Percentiles rank a stretch among this genome's conserved stretches.
Evolutionary conservation across 2,329 filamentous ascomycete species (phyloP).

Genomic region (Stromatinia cepivora): DNA sequence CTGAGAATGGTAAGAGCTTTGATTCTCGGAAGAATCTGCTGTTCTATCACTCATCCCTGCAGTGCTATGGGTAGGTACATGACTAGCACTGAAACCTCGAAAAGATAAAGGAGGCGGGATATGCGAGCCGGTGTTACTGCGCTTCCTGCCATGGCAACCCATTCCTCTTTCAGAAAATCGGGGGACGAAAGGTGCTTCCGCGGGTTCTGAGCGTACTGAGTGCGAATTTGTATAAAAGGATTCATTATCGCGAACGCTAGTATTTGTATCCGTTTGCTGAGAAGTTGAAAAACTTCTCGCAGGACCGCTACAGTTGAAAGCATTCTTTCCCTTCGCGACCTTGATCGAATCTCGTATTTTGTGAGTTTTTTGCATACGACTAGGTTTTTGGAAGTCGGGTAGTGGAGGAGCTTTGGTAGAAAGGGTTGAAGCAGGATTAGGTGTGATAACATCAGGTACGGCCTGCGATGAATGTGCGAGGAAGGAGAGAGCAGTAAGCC

Average conservation of each 20-base stretch:
- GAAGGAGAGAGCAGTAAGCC: slow-evolving; percentile 93
- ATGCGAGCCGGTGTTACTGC: slow-evolving; percentile 84
- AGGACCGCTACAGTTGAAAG: slow-evolving; percentile 43
- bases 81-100: slow-evolving; percentile 65
- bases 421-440: slow-evolving; percentile 55
- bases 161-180: slow-evolving; percentile 63
- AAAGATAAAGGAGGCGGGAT: slow-evolving; percentile 70
- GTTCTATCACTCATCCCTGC: slow-evolving; percentile 59
- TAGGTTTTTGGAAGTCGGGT: slow-evolving; percentile 49
- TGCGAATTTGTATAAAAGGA: slow-evolving; percentile 33
- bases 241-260: slow-evolving; percentile 32
- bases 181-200: slow-evolving; percentile 71
- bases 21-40: slow-evolving; percentile 57
- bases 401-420: slow-evolving; percentile 38
- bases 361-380: slow-evolving; percentile 40
- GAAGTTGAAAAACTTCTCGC: slow-evolving; percentile 41
- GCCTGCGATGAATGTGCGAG: slow-evolving; percentile 85
- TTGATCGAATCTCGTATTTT: slow-evolving; percentile 86
- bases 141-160: slow-evolving; percentile 69
- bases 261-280: slow-evolving; percentile 23
- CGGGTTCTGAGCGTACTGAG: slow-evolving; percentile 41
- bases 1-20: slow-evolving; percentile 51
- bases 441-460: slow-evolving; percentile 68
- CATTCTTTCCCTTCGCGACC: slow-evolving; percentile 70
- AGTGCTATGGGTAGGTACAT: slow-evolving; percentile 53